Conservation (phyloP, 1,284 basidiomycete genomes). For the Fomitopsis pinicola region DNA sequence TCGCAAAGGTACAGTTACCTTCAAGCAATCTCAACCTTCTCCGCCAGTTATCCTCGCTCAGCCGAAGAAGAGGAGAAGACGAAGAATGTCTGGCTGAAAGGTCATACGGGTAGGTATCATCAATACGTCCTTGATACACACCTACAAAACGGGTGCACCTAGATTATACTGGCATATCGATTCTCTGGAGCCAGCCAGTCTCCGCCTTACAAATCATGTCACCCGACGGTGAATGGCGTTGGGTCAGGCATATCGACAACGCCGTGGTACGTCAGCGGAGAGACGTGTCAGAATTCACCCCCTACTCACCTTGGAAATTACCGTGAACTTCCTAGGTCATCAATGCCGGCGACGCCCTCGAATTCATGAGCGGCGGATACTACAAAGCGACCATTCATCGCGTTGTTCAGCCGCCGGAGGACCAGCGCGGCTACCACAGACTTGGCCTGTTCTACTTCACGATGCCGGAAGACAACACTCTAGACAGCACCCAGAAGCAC, state of each 20-base stretch:
- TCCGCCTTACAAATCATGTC: constrained; percentile 52
- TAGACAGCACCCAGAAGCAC: constrained; percentile 41
- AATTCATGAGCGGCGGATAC: no score
- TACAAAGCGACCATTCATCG: no score
- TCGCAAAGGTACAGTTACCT: neutral
- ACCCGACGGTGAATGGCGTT: constrained; percentile 50
- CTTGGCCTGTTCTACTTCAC: no score
- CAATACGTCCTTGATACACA: neutral
- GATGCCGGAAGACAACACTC: no score
- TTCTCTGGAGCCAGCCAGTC: constrained; percentile 59
- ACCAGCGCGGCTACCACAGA: no score
- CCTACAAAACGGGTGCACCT: neutral
- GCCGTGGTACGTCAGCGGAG: no score
- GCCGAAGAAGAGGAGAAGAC: constrained; percentile 47
- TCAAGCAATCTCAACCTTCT: neutral
- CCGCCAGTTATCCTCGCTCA: constrained; percentile 26
- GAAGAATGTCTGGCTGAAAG: constrained; percentile 57
- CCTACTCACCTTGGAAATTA: no score
- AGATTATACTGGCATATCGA: constrained; percentile 54
- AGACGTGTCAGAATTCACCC: no score
- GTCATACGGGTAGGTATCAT: constrained; percentile 43
- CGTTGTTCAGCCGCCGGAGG: no score
- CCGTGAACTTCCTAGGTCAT: no score
- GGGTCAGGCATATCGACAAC: constrained; percentile 53
- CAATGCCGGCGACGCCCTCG: no score